These are phyloP conservation scores for Hyphodiscus hymeniophilus DNA, from an alignment of 495 filamentous ascomycete genomes.

Conservation along the genomic window DNA sequence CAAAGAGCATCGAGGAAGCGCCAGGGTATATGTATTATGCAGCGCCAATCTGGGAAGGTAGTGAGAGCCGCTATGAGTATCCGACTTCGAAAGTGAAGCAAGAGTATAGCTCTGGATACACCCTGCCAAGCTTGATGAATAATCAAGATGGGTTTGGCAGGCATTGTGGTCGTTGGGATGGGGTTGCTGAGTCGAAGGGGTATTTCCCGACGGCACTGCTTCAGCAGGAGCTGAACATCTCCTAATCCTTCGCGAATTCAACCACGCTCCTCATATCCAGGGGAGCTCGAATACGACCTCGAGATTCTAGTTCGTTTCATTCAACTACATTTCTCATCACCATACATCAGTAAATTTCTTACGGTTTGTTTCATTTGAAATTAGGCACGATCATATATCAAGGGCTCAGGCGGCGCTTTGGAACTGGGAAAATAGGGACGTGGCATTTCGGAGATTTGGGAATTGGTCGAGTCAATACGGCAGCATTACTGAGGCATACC, in stretches of 20 bases:
- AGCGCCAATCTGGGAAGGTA: slow-evolving; percentile 15
- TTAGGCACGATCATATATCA: too few relatives aligned
- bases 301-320: too few relatives aligned
- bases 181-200: slow-evolving; percentile 13
- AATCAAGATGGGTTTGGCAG: slow-evolving; percentile 10
- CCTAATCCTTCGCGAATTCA: slow-evolving; percentile 1
- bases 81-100: slow-evolving; percentile 15
- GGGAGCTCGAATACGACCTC: too few relatives aligned
- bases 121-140: slow-evolving; percentile 17
- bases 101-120: slow-evolving; percentile 13
- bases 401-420: too few relatives aligned
- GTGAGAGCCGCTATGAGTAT: slow-evolving; percentile 11
- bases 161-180: slow-evolving; percentile 22
- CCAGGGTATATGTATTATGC: slow-evolving; percentile 22
- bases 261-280: too few relatives aligned
- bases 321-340: background rate
- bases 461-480: background rate
- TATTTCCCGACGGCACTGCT: slow-evolving; percentile 17
- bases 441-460: background rate
- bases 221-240: slow-evolving; percentile 18
- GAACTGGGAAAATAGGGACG: too few relatives aligned
- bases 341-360: background rate
- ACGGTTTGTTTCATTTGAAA: too few relatives aligned
- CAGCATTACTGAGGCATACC: background rate
- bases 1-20: slow-evolving; percentile 18